These are phyloP conservation scores for Cercophora sp. DNA, from an alignment of 495 filamentous ascomycete genomes.

Conservation along the genomic window DNA sequence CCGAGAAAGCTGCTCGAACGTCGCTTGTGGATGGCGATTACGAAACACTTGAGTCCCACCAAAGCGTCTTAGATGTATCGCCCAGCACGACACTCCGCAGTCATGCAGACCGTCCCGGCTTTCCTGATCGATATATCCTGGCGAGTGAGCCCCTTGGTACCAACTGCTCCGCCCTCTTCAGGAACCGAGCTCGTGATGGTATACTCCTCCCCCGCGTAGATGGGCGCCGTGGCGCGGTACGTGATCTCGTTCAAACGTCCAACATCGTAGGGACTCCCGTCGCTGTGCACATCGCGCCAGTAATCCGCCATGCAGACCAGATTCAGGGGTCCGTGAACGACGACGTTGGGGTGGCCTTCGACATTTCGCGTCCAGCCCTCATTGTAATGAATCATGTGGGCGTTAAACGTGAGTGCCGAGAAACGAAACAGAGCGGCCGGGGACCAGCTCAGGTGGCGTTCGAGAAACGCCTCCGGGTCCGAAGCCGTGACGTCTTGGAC, in stretches of 20 bases:
- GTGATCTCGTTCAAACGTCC: constrained; percentile 31
- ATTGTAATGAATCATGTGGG: constrained; percentile 70
- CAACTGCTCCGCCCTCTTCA: too few relatives aligned
- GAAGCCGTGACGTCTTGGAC: constrained; percentile 11
- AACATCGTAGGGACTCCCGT: background rate
- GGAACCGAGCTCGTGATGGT: too few relatives aligned
- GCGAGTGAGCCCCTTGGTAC: too few relatives aligned
- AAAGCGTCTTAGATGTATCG: too few relatives aligned
- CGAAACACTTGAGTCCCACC: too few relatives aligned
- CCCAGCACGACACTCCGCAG: too few relatives aligned
- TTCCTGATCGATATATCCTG: too few relatives aligned
- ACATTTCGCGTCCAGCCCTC: constrained; percentile 53
- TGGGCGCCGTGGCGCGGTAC: constrained; percentile 56
- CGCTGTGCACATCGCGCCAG: constrained; percentile 51
- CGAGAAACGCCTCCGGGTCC: constrained; percentile 5
- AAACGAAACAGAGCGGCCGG: constrained; percentile 63
- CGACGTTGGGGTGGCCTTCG: constrained; percentile 56
- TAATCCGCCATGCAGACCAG: constrained; percentile 60
- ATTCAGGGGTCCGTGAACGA: constrained; percentile 64
- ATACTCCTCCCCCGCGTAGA: constrained; percentile 56
- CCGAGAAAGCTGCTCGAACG: too few relatives aligned
- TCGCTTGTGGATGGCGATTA: too few relatives aligned
- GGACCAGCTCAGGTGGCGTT: constrained; percentile 46
- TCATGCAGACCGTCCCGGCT: too few relatives aligned
- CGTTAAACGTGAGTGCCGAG: constrained; percentile 69